Evolutionary conservation across 768 basidiomycete genomes (phyloP).

Genomic region (Tricholoma flavovirens): DNA sequence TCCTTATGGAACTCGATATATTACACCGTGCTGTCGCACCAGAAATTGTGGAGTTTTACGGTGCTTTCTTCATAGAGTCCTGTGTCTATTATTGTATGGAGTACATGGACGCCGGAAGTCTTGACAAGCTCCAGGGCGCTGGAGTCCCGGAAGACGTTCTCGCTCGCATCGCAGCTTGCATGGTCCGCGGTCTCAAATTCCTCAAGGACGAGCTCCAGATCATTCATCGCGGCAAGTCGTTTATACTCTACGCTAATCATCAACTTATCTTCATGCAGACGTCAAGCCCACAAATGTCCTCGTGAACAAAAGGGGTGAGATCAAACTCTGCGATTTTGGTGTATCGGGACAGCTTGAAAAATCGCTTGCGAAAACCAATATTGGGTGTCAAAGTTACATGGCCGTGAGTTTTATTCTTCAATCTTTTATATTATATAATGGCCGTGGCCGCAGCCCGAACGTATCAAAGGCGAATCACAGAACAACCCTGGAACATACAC

Average conservation of each 20-base stretch:
- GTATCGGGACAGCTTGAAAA: constrained; percentile 97
- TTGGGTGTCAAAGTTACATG: constrained; percentile 99
- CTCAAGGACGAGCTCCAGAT: constrained; percentile 92
- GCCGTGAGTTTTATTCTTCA: constrained; percentile 52
- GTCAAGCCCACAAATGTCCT: constrained; percentile 95
- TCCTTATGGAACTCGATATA: constrained; percentile 98
- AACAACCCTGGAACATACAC: constrained; percentile 87
- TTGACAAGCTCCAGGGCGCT: constrained; percentile 69
- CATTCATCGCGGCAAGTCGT: constrained; percentile 45
- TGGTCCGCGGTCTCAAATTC: constrained; percentile 90
- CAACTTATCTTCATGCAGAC: constrained; percentile 36
- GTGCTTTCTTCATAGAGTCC: constrained; percentile 99
- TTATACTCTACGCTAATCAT: neutral
- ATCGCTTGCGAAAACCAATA: constrained; percentile 94
- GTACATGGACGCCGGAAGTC: constrained; percentile 97
- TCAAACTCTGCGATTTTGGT: constrained; percentile 99
- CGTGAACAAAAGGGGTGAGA: constrained; percentile 78
- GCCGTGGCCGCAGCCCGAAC: constrained; percentile 63
- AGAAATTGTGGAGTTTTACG: constrained; percentile 97
- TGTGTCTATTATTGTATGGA: constrained; percentile 99
- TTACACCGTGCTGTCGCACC: constrained; percentile 89
- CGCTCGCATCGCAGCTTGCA: constrained; percentile 69
- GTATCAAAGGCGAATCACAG: constrained; percentile 91
- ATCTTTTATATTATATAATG: constrained; percentile 2
- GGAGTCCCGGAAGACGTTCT: constrained; percentile 78